These are phyloP conservation scores for Allium cepa DNA, from an alignment of 106 monocot species.

Conservation along the genomic window DNA sequence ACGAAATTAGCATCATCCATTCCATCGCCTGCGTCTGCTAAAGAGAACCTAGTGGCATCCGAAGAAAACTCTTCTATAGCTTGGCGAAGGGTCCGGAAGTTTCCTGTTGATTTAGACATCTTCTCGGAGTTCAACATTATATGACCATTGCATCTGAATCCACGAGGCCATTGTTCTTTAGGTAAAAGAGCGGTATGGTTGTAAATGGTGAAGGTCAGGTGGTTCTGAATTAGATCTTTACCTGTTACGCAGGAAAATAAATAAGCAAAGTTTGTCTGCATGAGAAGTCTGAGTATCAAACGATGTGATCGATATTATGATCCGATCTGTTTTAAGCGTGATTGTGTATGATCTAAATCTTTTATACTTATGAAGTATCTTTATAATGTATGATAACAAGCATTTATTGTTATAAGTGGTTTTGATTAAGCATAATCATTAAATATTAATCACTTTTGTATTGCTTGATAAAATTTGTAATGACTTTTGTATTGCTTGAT, in stretches of 20 bases:
- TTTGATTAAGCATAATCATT: too few species aligned
- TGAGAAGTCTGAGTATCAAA: too few species aligned
- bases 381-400: too few species aligned
- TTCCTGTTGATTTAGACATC: conserved; percentile 95
- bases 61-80: conserved; percentile 75
- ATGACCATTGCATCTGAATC: conserved; percentile 92
- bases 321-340: too few species aligned
- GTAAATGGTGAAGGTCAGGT: conserved; percentile 87
- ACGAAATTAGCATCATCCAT: conserved; percentile 97
- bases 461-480: too few species aligned
- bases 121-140: conserved; percentile 97
- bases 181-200: conserved; percentile 78
- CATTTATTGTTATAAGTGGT: too few species aligned
- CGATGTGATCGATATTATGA: too few species aligned
- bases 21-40: conserved; percentile 88
- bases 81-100: conserved; percentile 76
- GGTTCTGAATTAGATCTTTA: conserved; percentile 90
- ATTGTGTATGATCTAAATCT: too few species aligned
- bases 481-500: too few species aligned
- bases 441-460: too few species aligned
- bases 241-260: conserved; percentile 64
- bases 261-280: too few species aligned
- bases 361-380: too few species aligned
- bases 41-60: conserved; percentile 82
- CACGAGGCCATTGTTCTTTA: conserved; percentile 66